Conservation (phyloP, 2,329 filamentous ascomycete genomes). For the Venturia pyrina region DNA sequence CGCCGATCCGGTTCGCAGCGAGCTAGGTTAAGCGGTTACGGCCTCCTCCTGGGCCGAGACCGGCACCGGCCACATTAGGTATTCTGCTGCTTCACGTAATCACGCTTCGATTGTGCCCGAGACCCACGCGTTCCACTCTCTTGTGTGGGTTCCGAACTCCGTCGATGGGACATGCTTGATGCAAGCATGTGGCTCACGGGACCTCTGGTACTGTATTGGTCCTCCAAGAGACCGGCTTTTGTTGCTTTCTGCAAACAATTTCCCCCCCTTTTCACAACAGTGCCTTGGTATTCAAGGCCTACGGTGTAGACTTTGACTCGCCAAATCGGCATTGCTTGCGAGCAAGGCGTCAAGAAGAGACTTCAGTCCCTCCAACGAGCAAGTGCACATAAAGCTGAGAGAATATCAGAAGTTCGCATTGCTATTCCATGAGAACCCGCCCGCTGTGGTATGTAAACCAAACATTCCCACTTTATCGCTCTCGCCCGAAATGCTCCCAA, state of each 20-base stretch:
- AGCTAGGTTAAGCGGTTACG: not conserved
- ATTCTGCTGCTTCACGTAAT: not conserved
- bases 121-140: not conserved
- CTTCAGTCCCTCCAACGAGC: no score
- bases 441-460: not conserved
- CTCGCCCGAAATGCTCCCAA: not conserved
- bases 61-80: not conserved
- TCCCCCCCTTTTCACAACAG: no score
- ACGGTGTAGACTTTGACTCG: no score
- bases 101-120: not conserved
- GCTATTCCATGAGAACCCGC: not conserved
- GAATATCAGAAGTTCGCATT: not conserved
- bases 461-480: not conserved
- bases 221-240: no score
- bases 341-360: no score
- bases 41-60: not conserved
- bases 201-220: no score
- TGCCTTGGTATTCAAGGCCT: no score
- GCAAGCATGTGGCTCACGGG: no score
- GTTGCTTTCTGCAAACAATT: no score
- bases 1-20: not conserved
- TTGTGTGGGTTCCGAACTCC: not conserved
- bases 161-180: not conserved
- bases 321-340: no score
- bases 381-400: no score